A percentile compares a stretch with the other conserved stretches of the same genome.
phyloP scores from a whole-genome alignment of 768 basidiomycete genomes.

The Epithele typhae region DNA sequence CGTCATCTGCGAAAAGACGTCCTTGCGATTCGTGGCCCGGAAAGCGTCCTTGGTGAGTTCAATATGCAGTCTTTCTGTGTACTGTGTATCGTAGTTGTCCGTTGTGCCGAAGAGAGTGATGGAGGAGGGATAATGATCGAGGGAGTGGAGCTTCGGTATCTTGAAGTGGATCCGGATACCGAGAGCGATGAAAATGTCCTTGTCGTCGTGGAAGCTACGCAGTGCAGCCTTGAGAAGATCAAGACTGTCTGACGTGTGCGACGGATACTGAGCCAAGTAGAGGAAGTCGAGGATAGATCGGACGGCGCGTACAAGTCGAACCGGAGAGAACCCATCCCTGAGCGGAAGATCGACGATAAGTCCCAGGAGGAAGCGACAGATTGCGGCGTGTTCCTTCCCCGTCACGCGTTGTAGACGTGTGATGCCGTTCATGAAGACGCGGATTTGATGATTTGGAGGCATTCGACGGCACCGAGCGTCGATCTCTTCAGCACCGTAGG shows the following conservation, averaged over 20 bases:
- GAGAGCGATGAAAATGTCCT: constrained; percentile 19
- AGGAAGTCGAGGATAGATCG: constrained; percentile 22
- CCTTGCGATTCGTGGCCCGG: constrained; percentile 14
- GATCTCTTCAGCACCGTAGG: no score
- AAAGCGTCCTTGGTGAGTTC: constrained; percentile 34
- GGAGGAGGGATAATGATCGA: constrained; percentile 12
- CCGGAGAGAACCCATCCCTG: not conserved
- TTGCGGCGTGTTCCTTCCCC: constrained; percentile 22
- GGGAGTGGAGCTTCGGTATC: constrained; percentile 20
- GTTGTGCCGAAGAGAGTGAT: constrained; percentile 17
- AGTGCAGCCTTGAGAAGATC: constrained; percentile 9
- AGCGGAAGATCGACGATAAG: constrained; percentile 16
- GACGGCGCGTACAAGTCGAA: constrained; percentile 11
- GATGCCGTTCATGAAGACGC: constrained; percentile 21
- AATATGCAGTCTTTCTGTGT: constrained; percentile 35
- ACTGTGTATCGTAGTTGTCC: constrained; percentile 22
- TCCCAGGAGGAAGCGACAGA: constrained; percentile 18
- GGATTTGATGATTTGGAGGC: no score
- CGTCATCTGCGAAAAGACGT: constrained; percentile 16
- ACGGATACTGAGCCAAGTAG: constrained; percentile 21
- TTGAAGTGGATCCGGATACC: constrained; percentile 19
- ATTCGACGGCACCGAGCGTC: no score
- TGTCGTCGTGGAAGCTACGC: constrained; percentile 16
- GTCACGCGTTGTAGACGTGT: constrained; percentile 13
- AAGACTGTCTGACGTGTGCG: constrained; percentile 15